Percentiles rank a stretch among this genome's conserved stretches.
Conservation (phyloP, 192 early-diverging fungal genomes). For the Thoreauomyces humboldtii region DNA sequence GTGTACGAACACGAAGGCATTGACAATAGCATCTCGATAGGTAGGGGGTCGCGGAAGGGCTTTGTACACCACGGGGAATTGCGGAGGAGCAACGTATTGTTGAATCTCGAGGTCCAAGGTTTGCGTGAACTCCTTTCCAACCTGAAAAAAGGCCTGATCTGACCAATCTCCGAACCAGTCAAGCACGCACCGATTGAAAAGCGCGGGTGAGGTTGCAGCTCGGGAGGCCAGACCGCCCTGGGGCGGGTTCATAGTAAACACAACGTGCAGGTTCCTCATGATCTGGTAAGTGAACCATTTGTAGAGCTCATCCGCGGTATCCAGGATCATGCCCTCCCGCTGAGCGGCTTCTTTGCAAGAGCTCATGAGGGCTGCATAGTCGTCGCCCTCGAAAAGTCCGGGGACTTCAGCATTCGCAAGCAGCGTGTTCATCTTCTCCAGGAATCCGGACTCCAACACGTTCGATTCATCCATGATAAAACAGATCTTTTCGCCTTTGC, state of each 20-base stretch:
- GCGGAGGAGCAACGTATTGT: slow-evolving; percentile 62
- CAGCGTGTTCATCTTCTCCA: slow-evolving; percentile 99
- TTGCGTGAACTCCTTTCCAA: slow-evolving; percentile 93
- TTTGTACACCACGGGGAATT: slow-evolving; percentile 74
- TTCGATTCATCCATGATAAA: slow-evolving; percentile 99
- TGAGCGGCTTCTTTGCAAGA: slow-evolving; percentile 91
- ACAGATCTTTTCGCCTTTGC: slow-evolving; percentile 96
- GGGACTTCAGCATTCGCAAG: slow-evolving; percentile 98
- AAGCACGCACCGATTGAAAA: slow-evolving; percentile 99
- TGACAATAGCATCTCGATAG: slow-evolving; percentile 82
- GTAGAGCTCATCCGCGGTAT: slow-evolving; percentile 92
- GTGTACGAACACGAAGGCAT: slow-evolving; percentile 92
- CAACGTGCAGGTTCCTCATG: slow-evolving; percentile 94
- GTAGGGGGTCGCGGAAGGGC: slow-evolving; percentile 66
- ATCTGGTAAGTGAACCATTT: slow-evolving; percentile 98
- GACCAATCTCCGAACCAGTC: slow-evolving; percentile 99
- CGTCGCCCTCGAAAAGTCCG: slow-evolving; percentile 98
- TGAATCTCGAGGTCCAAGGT: slow-evolving; percentile 82
- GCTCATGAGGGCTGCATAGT: slow-evolving; percentile 90
- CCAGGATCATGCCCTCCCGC: slow-evolving; percentile 89
- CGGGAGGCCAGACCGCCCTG: slow-evolving; percentile 85
- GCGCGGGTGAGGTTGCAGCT: slow-evolving; percentile 95
- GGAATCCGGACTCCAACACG: slow-evolving; percentile 94
- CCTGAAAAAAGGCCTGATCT: slow-evolving; percentile 96
- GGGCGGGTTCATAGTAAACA: slow-evolving; percentile 99